Base-by-base conservation (phyloP, 306 rosid genomes). In the Urtica urens region DNA sequence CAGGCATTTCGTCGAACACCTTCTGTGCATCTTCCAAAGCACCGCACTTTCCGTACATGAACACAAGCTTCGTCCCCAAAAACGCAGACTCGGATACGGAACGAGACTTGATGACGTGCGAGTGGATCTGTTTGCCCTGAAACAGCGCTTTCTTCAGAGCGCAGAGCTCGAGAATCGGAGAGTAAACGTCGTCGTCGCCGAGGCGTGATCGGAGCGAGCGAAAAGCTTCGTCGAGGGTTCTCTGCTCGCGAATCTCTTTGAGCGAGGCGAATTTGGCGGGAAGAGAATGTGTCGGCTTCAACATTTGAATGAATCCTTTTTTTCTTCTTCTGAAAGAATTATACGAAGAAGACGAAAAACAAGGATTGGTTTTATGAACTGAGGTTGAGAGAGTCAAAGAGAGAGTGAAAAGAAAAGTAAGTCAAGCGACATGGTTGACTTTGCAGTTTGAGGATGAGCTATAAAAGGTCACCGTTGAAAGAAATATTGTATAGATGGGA, bases 71-170 rank as follows among this genome's bases (percentile, higher is more conserved):
- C 16, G 88, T 77, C 53, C 67, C 46, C 37, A 77, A 49, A 63
- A 83, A 79, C 47, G 47, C 71, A 3, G 78, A 71, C 28, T 47
- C 69, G 10, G n/a, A 7, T 4, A 64, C 27, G 7, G 44, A 37
- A 17, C 46, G 53, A 30, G 68, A 55, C 51, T 83, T 83, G 2
- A 63, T 22, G 52, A 79, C 27, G 47, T 33, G 78, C 67, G 86
- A 69, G 67, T 83, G 94, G n/a, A 79, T 18, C 57, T 79, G 94
- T 41, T 72, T 62, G 53, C 82, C 90, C 58, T 66, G 74, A 2
- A 47, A 43, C 8, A 77, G 53, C 63, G 80, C 68, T 54, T 69
- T 79, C 45, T 67, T 46, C 22, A 29, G 22, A 8, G 78, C 76
- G 20, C 82, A 83, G 29, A 79, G 73, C 42, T 83, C 77, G 29